Conservation (phyloP, 2,329 filamentous ascomycete genomes). For the Pezicula rhizophila region DNA sequence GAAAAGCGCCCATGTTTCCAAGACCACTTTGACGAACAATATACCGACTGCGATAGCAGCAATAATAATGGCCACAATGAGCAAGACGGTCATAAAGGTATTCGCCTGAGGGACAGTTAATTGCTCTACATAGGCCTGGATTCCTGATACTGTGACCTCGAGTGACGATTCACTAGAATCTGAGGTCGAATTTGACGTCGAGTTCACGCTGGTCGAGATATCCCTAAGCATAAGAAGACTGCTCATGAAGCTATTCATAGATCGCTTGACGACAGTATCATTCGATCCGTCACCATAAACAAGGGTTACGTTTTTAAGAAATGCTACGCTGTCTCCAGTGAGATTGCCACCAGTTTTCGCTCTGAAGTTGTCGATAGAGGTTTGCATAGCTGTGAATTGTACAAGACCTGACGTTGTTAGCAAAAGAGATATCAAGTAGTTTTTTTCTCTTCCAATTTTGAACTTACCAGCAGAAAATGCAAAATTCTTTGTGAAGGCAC, state of each 20-base stretch:
- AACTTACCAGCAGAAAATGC: constrained; percentile 73
- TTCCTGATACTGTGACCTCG: constrained; percentile 58
- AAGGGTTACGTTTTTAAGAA: constrained; percentile 69
- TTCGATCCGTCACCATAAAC: constrained; percentile 59
- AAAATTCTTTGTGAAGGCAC: constrained; percentile 88
- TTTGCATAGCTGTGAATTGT: constrained; percentile 75
- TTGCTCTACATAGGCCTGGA: constrained; percentile 78
- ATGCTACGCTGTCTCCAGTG: constrained; percentile 69
- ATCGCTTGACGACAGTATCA: constrained; percentile 47
- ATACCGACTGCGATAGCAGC: constrained; percentile 80
- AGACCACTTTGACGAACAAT: constrained; percentile 81
- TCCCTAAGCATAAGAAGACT: constrained; percentile 48
- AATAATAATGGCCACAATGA: constrained; percentile 83
- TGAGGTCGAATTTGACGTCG: constrained; percentile 20
- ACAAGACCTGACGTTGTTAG: constrained; percentile 42
- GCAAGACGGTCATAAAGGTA: constrained; percentile 90
- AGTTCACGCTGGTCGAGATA: constrained; percentile 40
- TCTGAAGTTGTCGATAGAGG: constrained; percentile 79
- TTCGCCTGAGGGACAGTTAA: constrained; percentile 81
- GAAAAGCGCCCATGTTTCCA: constrained; percentile 88
- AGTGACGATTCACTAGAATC: constrained; percentile 26
- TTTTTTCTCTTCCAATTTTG: no score
- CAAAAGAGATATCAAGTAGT: not conserved
- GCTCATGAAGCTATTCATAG: constrained; percentile 36
- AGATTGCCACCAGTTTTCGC: constrained; percentile 77